Evolutionary conservation across 108 stramenopile genomes (phyloP).

Genomic region (Chaetoceros tenuissimus): DNA sequence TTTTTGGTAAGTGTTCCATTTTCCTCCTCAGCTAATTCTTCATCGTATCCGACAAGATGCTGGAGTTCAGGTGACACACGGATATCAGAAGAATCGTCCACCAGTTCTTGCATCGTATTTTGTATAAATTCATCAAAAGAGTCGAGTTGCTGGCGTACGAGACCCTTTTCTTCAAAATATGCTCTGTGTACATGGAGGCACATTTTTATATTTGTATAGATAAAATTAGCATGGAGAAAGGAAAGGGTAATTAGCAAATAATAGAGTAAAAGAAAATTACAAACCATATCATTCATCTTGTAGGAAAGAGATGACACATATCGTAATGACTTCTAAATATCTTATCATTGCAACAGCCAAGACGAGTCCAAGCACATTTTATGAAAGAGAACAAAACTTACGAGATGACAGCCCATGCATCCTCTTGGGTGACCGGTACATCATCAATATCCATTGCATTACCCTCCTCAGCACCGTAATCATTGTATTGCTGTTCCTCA

Average conservation of each 20-base stretch:
- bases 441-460: constrained; percentile 30
- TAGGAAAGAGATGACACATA: too few species aligned
- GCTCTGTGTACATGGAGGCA: constrained; percentile 38
- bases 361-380: too few species aligned
- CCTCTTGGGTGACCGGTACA: constrained; percentile 94
- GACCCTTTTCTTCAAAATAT: constrained; percentile 98
- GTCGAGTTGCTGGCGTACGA: constrained; percentile 98
- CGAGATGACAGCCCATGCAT: constrained; percentile 96
- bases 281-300: too few species aligned
- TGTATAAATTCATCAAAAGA: constrained; percentile 98
- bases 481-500: constrained; percentile 15
- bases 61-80: constrained; percentile 89
- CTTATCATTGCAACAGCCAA: too few species aligned
- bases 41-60: constrained; percentile 82
- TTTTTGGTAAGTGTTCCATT: constrained; percentile 40
- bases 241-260: too few species aligned
- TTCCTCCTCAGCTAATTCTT: constrained; percentile 51
- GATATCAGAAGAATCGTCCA: constrained; percentile 91
- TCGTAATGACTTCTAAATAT: too few species aligned
- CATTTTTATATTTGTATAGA: too few species aligned
- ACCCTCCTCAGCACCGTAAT: constrained; percentile 20
- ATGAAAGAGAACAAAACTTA: too few species aligned
- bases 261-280: too few species aligned
- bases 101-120: constrained; percentile 97
- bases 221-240: too few species aligned